phyloP scores from a whole-genome alignment of 495 filamentous ascomycete genomes.

The Penicillium tannophilum region DNA sequence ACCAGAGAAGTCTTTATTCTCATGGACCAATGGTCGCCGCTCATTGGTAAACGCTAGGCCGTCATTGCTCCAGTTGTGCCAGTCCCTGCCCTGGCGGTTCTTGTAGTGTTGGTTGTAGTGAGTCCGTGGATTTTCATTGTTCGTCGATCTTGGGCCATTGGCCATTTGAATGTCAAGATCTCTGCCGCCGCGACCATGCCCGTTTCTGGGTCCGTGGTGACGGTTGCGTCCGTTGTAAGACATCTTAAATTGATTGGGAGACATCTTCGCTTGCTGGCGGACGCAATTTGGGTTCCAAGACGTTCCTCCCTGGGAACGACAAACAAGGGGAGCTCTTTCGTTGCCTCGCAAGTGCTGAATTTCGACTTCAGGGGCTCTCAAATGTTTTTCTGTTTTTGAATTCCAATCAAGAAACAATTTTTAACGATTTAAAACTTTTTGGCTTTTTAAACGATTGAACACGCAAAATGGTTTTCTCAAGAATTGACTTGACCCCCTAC shows the following conservation, averaged over 20 bases:
- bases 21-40: no score
- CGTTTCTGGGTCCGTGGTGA: background rate
- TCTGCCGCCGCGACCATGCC: background rate
- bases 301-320: background rate
- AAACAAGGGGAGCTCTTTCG: constrained; percentile 1
- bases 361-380: constrained; percentile 17
- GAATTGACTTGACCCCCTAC: constrained; percentile 9
- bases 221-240: background rate
- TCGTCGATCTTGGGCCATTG: background rate
- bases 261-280: background rate
- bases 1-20: no score
- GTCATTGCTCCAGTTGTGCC: background rate
- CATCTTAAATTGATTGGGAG: background rate
- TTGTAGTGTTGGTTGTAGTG: background rate
- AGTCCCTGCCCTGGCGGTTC: background rate
- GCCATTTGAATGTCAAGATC: background rate
- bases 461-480: constrained; percentile 5
- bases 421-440: background rate
- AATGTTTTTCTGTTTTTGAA: constrained; percentile 10
- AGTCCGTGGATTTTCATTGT: background rate
- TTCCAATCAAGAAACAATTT: constrained; percentile 2
- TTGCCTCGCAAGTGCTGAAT: constrained; percentile 9
- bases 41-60: no score
- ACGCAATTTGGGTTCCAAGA: background rate
- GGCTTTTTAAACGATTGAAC: constrained; percentile 5